phyloP scores from a whole-genome alignment of 225 moss, liverwort and hornwort genomes.

The Neckera pumila region DNA sequence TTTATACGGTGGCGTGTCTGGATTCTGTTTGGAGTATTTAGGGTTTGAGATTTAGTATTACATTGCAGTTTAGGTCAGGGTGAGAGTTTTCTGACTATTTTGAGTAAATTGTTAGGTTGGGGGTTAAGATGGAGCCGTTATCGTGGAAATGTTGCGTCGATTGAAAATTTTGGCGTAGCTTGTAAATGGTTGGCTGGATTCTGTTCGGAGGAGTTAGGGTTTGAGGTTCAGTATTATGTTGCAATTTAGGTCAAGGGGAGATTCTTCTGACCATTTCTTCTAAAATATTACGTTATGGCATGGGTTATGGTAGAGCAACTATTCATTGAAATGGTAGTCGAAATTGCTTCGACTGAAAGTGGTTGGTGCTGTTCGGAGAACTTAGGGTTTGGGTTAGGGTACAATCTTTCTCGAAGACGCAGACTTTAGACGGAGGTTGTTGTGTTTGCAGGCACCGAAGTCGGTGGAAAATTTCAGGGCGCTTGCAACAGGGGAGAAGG shows the following conservation, averaged over 20 bases:
- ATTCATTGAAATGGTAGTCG: not conserved
- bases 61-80: not conserved
- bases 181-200: not conserved
- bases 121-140: not conserved
- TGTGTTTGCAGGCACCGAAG: slow-evolving; percentile 45
- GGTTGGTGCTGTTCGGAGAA: not conserved
- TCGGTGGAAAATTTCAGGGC: slow-evolving; percentile 66
- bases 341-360: not conserved
- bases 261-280: not conserved
- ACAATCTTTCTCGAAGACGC: not conserved
- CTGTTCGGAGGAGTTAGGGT: not conserved
- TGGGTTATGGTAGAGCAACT: not conserved
- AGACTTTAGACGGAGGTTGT: not conserved
- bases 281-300: not conserved
- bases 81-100: not conserved
- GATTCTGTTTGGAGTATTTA: not conserved
- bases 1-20: not conserved
- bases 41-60: not conserved
- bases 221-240: not conserved
- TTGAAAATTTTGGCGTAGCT: not conserved
- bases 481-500: slow-evolving; percentile 61
- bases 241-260: not conserved
- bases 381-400: not conserved
- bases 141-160: not conserved
- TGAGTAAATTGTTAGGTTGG: not conserved